These are phyloP conservation scores for Lachnellula arida DNA, from an alignment of 2,329 filamentous ascomycete species.

Conservation along the genomic window DNA sequence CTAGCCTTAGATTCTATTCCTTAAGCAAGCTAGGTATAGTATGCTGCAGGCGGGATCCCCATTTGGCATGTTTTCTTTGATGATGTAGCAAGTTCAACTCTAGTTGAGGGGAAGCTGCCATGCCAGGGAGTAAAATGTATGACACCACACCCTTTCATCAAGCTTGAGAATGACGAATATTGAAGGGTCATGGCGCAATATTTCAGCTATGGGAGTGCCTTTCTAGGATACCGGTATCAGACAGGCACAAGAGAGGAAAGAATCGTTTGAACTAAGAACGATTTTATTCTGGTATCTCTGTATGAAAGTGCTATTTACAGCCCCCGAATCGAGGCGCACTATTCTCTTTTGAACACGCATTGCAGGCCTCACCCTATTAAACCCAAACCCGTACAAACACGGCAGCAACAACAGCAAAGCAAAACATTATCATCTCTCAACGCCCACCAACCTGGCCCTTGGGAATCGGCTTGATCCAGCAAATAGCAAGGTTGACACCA, in stretches of 20 bases:
- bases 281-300: neutral
- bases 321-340: neutral
- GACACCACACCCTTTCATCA: too few species aligned
- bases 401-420: neutral
- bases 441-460: conserved; percentile 46
- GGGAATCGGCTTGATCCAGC: conserved; percentile 57
- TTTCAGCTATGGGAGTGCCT: neutral
- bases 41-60: too few species aligned
- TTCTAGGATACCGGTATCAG: neutral
- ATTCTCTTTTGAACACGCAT: neutral
- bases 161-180: too few species aligned
- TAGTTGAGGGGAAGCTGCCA: too few species aligned
- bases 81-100: too few species aligned
- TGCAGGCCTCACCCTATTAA: neutral
- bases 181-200: too few species aligned
- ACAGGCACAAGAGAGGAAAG: neutral
- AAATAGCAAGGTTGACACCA: conserved; percentile 60
- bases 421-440: conserved; percentile 3
- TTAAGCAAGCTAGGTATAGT: too few species aligned
- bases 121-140: too few species aligned
- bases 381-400: neutral
- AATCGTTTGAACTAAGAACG: neutral
- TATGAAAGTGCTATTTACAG: neutral
- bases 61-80: too few species aligned
- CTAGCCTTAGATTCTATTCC: too few species aligned